Evolutionary conservation across 2,329 filamentous ascomycete species (phyloP).

Genomic region (Diaporthe destruens): DNA sequence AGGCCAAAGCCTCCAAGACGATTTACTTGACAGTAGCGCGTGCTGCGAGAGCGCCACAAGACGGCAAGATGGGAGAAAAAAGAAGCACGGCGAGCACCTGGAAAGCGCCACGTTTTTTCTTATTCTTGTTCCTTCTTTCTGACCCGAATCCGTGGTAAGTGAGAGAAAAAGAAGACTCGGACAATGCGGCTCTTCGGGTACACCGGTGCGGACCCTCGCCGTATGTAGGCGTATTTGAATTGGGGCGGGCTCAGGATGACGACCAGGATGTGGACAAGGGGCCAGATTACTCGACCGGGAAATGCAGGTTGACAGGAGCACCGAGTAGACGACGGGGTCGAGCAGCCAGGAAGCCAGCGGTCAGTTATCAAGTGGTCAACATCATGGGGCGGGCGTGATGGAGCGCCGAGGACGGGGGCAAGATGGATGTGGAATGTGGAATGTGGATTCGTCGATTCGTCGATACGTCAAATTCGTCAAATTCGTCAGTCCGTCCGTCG

Average conservation of each 20-base stretch:
- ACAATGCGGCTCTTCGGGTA: constrained; percentile 23
- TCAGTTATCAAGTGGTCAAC: background rate
- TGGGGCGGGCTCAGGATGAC: background rate
- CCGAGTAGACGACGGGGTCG: background rate
- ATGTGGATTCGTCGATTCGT: background rate
- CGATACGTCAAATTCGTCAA: background rate
- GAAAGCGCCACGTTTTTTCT: constrained; percentile 9
- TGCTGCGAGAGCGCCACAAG: constrained; percentile 10
- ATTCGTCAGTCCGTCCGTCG: too few relatives aligned
- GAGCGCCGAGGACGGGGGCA: constrained; percentile 6
- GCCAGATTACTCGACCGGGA: background rate
- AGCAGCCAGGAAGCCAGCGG: background rate
- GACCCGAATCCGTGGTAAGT: background rate
- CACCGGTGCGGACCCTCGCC: constrained; percentile 2
- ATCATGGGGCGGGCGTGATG: background rate
- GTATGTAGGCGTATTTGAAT: background rate
- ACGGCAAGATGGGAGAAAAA: background rate
- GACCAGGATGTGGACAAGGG: background rate
- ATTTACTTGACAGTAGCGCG: constrained; percentile 12
- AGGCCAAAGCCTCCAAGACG: background rate
- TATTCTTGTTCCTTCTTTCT: background rate
- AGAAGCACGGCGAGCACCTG: constrained; percentile 1
- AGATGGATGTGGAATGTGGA: background rate
- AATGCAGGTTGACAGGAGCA: background rate
- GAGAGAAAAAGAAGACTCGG: background rate